Evolutionary conservation across 2,329 filamentous ascomycete genomes (phyloP), one percentile per base, ranked within the genome.

Genomic region (Metarhizium guizhouense): DNA sequence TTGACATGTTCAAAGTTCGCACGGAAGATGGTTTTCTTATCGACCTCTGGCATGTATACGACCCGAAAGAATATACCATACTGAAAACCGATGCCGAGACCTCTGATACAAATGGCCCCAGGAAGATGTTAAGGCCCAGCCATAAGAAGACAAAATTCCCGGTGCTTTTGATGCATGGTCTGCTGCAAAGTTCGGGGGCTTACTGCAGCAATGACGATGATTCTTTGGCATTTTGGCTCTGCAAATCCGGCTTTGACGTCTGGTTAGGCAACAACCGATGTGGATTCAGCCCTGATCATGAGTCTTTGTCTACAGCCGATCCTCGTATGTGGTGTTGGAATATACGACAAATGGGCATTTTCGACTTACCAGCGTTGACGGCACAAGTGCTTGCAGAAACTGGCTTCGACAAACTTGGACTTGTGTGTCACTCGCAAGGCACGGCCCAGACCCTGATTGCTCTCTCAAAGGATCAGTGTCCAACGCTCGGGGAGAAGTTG

Each of bases 251-350:
- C 1, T 96, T 90, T 70, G 93, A 97, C 68, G 90, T 97, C 43
- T 97, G 92, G 92, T 78, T 96, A 16, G 93, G 93, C 4, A 95
- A 96, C 72, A 96, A 96, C 67, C 82, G 93, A 20, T 95, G 91
- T 66, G 92, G 92, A 1, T 90, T 94, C 70, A 75, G 81, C 0
- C 92, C 93, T 0, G 81, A 84, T 60, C 93, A 97, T 66, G 81
- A 78, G 2, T 72, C 85, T 25, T 79, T 96, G 43, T 72, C 82
- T 2, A 84, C 87, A 61, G 74, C 75, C 3, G 93, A 97, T 65
- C 92, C 93, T 1, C 82, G 91, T 34, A 95, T 96, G 89, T 96
- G 93, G 93, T 84, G 86, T 45, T 97, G 93, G 93, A 95, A 95
- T 61, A 95, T 96, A 55, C 83, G 89, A 0, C 90, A 96, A 65